Evolutionary conservation across 495 filamentous ascomycete genomes (phyloP).

Genomic region (Bryoglossum gracile): DNA sequence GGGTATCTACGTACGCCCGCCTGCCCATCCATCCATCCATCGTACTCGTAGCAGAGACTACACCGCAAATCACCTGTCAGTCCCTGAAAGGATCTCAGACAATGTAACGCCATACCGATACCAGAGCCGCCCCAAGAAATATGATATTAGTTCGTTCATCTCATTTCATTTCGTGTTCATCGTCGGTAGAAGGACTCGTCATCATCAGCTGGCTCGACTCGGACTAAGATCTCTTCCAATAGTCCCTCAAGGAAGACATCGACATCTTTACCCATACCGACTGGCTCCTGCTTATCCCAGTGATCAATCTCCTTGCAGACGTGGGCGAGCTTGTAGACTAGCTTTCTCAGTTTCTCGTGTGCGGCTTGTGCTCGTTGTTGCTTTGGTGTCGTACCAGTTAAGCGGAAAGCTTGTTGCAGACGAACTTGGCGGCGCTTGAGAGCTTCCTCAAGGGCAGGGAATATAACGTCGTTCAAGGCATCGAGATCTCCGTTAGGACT

Average conservation of each 20-base stretch:
- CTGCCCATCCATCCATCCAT: no score
- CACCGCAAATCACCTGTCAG: no score
- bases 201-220: slow-evolving; percentile 79
- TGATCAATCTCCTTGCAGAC: slow-evolving; percentile 82
- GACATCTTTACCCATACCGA: slow-evolving; percentile 87
- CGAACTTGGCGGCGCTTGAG: slow-evolving; percentile 68
- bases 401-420: slow-evolving; percentile 44
- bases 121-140: no score
- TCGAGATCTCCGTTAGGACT: slow-evolving; percentile 25
- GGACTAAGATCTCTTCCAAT: slow-evolving; percentile 88
- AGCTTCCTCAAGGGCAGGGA: slow-evolving; percentile 85
- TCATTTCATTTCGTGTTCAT: slow-evolving; percentile 5
- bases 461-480: slow-evolving; percentile 55
- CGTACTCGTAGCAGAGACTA: no score
- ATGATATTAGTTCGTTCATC: no score
- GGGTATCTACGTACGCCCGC: no score
- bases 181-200: slow-evolving; percentile 34
- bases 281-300: slow-evolving; percentile 71
- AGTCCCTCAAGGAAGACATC: slow-evolving; percentile 82
- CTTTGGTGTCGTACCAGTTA: slow-evolving; percentile 34
- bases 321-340: slow-evolving; percentile 67
- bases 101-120: no score
- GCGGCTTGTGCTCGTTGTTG: slow-evolving; percentile 61
- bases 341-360: slow-evolving; percentile 71
- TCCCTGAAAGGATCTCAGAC: no score